Base-by-base conservation (phyloP, 2,329 filamentous ascomycete genomes). In the Colletotrichum sp. region DNA sequence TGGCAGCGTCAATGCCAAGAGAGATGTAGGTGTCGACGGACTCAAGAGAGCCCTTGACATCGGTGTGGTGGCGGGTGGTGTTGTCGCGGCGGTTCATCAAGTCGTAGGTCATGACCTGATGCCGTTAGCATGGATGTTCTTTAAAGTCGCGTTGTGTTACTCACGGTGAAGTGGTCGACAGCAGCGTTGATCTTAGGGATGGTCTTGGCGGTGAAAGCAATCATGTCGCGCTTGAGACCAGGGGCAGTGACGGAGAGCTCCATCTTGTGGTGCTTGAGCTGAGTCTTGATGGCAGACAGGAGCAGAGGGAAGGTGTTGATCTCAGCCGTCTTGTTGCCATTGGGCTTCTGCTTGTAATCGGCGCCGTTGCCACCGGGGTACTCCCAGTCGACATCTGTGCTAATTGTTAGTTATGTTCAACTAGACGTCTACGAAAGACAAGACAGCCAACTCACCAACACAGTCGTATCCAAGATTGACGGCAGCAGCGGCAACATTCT, bases 51-150 rank as follows among this genome's bases (percentile, higher is more conserved):
- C 86, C 87, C 66, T 86, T 79, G 28, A 94, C 84, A 8, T 92
- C 91, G 12, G 89, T 90, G 79, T 95, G 93, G 81, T 95, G 94
- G 32, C 87, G 88, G 3, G 93, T 95, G 24, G 87, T 82, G 66
- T 86, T 90, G 82, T 95, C 92, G n/a, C 94, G 90, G 13, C 94
- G 92, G 84, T 94, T 95, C 89, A 94, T 93, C 64, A 95, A 82
- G 80, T 95, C 94, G 82, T 95, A 95, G 10, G 90, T 89, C 93
- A 95, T 95, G 78, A 95, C 85, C 84, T 85, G 5, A 24, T 21
- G 18, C 10, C 2, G 39, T 39, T 34, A 32, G 18, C 18, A 36
- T 60, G 13, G 18, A n/a, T 8, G 2, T 26, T 26, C 8, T 2
- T 2, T 0, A 0, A 18, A 18, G 3, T 16, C 1, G 9, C 3